These are phyloP conservation scores for Geotrichum fermentans DNA, from an alignment of 1,139 yeast species.

Conservation along the genomic window DNA sequence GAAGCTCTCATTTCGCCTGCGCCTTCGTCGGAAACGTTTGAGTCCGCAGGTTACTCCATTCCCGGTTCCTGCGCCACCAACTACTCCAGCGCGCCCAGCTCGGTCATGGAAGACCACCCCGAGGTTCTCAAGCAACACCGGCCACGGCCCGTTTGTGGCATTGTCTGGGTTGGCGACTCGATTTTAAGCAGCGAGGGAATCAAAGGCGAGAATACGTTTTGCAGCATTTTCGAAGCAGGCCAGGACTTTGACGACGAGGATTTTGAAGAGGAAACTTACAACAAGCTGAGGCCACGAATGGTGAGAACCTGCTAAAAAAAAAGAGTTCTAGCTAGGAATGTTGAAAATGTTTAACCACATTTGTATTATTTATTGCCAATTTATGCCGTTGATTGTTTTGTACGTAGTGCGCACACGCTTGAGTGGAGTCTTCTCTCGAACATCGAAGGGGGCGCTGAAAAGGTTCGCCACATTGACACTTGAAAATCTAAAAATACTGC, in stretches of 20 bases:
- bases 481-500: too few relatives aligned
- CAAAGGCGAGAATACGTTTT: background rate
- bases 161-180: constrained; percentile 2
- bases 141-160: background rate
- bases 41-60: constrained; percentile 8
- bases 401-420: too few relatives aligned
- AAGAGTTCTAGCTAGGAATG: too few relatives aligned
- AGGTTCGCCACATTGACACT: too few relatives aligned
- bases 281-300: constrained; percentile 4
- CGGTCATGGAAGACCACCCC: background rate
- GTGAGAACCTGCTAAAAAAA: background rate
- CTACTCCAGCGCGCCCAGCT: constrained; percentile 3
- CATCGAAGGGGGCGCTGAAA: too few relatives aligned
- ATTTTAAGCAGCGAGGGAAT: background rate
- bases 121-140: background rate
- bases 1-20: background rate
- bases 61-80: background rate
- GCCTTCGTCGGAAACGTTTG: constrained; percentile 1
- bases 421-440: too few relatives aligned
- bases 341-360: too few relatives aligned
- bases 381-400: too few relatives aligned
- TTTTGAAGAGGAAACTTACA: background rate
- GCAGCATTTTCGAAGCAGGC: background rate
- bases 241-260: constrained; percentile 5
- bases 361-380: too few relatives aligned